Percentiles rank a stretch among this genome's conserved stretches.
Evolutionary conservation across 371 early-diverging fungal genomes (phyloP).

Genomic region (Mucor plumbeus): DNA sequence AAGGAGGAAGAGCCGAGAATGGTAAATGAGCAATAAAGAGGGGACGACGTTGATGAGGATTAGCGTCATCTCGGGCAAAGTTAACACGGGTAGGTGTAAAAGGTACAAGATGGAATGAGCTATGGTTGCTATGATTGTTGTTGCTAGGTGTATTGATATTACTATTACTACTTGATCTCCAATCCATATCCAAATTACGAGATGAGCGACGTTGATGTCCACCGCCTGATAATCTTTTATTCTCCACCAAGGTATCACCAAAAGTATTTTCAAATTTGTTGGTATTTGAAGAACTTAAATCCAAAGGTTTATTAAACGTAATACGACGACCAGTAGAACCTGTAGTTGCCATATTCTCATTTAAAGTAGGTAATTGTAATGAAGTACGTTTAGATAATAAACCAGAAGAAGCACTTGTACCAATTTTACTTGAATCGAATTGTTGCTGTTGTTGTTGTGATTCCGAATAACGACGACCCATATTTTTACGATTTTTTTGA

Average conservation of each 20-base stretch:
- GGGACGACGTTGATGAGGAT: constrained; percentile 60
- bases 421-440: constrained; percentile 7
- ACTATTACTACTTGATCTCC: constrained; percentile 39
- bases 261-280: constrained; percentile 1
- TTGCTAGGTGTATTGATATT: background rate
- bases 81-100: constrained; percentile 59
- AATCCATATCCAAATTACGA: constrained; percentile 49
- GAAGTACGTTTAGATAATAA: constrained; percentile 40
- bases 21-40: constrained; percentile 65
- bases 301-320: constrained; percentile 34
- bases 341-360: constrained; percentile 33
- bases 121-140: background rate
- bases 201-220: constrained; percentile 35
- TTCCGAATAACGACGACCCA: constrained; percentile 35
- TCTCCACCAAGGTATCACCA: background rate
- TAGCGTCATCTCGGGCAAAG: constrained; percentile 58
- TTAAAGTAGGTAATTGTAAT: constrained; percentile 45
- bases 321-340: background rate
- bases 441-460: constrained; percentile 22
- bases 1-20: constrained; percentile 59
- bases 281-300: constrained; percentile 20
- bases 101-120: constrained; percentile 39
- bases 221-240: constrained; percentile 35
- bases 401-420: constrained; percentile 9
- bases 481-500: constrained; percentile 16